Evolutionary conservation across 2,329 filamentous ascomycete genomes (phyloP).

Genomic region (Tolypocladium ovalisporum): DNA sequence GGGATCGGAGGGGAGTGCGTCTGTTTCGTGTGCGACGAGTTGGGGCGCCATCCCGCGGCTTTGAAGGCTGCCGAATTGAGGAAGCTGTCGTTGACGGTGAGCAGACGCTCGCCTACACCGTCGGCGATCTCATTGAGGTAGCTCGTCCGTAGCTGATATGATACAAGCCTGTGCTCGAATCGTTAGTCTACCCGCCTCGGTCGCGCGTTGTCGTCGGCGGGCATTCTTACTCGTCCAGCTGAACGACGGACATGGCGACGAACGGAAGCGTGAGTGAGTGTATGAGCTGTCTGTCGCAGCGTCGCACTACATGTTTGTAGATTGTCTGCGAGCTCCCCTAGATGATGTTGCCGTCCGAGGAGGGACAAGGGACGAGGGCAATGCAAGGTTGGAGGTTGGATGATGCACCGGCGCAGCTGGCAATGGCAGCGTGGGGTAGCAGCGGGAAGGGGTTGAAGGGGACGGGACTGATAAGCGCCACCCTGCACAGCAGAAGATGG

Average conservation of each 20-base stretch:
- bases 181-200: constrained; percentile 8
- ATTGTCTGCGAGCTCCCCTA: neutral
- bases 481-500: neutral
- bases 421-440: neutral
- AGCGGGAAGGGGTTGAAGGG: neutral
- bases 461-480: neutral
- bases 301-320: constrained; percentile 9
- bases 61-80: constrained; percentile 75
- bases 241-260: constrained; percentile 24
- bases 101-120: constrained; percentile 73
- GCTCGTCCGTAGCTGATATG: constrained; percentile 70
- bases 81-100: constrained; percentile 69
- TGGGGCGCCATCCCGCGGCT: constrained; percentile 68
- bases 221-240: constrained; percentile 24
- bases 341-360: neutral
- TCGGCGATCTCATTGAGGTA: constrained; percentile 74
- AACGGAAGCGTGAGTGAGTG: neutral
- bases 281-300: neutral
- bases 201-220: neutral
- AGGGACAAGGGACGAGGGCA: neutral
- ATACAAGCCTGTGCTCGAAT: constrained; percentile 50
- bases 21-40: constrained; percentile 65
- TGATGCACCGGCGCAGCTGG: neutral
- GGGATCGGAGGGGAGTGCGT: constrained; percentile 81
- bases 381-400: neutral